These are phyloP conservation scores for Cercospora beticola DNA, from an alignment of 2,329 filamentous ascomycete genomes.

Conservation along the genomic window DNA sequence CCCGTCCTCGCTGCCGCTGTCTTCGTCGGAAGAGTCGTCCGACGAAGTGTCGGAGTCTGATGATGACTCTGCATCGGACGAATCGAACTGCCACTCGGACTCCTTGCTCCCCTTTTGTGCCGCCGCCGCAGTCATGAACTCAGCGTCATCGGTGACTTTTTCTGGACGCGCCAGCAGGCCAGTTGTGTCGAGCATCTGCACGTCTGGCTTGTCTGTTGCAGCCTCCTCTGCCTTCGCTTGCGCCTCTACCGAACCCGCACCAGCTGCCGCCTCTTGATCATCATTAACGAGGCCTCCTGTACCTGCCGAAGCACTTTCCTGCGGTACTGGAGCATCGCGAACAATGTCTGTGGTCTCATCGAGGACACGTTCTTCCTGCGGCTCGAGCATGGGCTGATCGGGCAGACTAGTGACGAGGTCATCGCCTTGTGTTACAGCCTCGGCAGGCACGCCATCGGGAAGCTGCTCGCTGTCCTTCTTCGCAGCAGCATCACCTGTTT, in stretches of 20 bases:
- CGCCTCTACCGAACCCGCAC: not conserved
- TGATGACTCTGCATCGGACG: conserved; percentile 60
- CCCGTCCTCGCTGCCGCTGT: conserved; percentile 53
- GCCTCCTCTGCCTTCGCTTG: not conserved
- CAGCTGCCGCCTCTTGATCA: not conserved
- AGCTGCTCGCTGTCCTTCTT: not conserved
- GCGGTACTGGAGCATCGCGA: conserved; percentile 6
- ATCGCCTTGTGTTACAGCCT: conserved; percentile 19
- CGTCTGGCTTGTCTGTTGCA: conserved; percentile 1
- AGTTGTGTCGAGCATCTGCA: conserved; percentile 14
- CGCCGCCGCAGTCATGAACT: conserved; percentile 47
- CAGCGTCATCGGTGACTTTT: conserved; percentile 39
- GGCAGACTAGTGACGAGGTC: conserved; percentile 17
- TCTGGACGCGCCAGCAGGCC: not conserved
- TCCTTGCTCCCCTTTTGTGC: conserved; percentile 53
- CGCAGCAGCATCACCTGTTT: not conserved
- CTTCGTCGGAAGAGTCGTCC: conserved; percentile 49
- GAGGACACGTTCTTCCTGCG: conserved; percentile 18
- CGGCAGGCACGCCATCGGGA: conserved; percentile 19
- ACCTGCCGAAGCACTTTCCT: not conserved
- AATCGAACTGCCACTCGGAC: conserved; percentile 77
- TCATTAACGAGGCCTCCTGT: not conserved
- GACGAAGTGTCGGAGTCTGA: conserved; percentile 49
- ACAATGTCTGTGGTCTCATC: conserved; percentile 22
- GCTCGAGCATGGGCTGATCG: conserved; percentile 9